Percentiles rank a stretch among this genome's conserved stretches.
These are phyloP conservation scores for Ambrosiella beaveri DNA, from an alignment of 2,329 filamentous ascomycete species.

Conservation along the genomic window DNA sequence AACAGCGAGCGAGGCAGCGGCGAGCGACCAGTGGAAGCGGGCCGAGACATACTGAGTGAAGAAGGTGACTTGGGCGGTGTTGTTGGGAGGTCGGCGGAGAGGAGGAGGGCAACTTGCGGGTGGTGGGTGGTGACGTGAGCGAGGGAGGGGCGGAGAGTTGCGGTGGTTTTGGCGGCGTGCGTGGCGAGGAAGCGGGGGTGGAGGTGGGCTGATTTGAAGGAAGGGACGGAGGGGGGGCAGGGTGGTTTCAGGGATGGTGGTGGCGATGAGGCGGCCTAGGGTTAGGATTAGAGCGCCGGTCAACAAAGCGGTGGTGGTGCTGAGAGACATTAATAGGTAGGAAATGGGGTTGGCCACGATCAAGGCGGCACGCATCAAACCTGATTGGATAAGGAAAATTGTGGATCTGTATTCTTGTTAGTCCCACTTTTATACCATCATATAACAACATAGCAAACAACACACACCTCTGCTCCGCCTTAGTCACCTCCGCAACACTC, in stretches of 20 bases:
- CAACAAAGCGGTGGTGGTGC: slow-evolving; percentile 4
- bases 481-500: background rate
- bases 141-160: background rate
- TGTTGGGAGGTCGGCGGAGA: slow-evolving; percentile 2
- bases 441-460: background rate
- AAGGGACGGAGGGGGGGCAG: background rate
- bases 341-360: slow-evolving; percentile 13
- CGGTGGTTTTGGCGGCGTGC: background rate
- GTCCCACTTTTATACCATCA: background rate
- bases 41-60: slow-evolving; percentile 17
- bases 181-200: background rate
- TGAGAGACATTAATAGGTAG: slow-evolving; percentile 11
- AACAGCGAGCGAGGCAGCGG: background rate
- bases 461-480: background rate
- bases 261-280: background rate
- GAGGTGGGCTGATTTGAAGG: background rate
- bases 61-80: slow-evolving; percentile 4
- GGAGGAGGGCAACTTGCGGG: slow-evolving; percentile 4
- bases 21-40: slow-evolving; percentile 14
- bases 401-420: slow-evolving; percentile 3
- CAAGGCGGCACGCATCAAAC: slow-evolving; percentile 1
- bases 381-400: slow-evolving; percentile 11
- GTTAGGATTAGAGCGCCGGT: background rate
- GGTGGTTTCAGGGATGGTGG: slow-evolving; percentile 11
- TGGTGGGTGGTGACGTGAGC: background rate